Percentiles rank a stretch among this genome's conserved stretches.
Evolutionary conservation across 352 stramenopile genomes (phyloP).

Genomic region (Thalassiosira livingstoniorum): DNA sequence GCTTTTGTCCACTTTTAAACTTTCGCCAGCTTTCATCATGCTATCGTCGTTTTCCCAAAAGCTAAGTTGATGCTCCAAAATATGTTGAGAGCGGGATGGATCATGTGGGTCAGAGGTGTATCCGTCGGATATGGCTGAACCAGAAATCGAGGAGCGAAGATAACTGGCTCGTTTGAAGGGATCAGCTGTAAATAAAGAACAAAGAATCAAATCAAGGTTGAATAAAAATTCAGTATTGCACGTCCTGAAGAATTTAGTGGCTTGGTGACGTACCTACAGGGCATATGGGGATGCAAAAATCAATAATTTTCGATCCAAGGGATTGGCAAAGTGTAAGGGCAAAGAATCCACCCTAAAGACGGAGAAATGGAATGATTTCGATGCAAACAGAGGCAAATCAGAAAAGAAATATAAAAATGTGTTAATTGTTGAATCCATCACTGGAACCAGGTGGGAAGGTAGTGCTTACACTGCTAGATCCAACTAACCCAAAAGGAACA

Average conservation of each 20-base stretch:
- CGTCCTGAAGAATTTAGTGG: too few species aligned
- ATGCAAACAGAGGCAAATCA: too few species aligned
- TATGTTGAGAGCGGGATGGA: slow-evolving; percentile 34
- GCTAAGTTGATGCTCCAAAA: slow-evolving; percentile 47
- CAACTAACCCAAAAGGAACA: slow-evolving; percentile 31
- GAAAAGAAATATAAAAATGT: too few species aligned
- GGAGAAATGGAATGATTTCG: too few species aligned
- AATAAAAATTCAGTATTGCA: too few species aligned
- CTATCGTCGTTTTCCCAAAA: slow-evolving; percentile 45
- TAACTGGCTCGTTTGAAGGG: slow-evolving; percentile 49
- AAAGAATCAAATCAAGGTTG: too few species aligned
- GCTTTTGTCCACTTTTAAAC: slow-evolving; percentile 18
- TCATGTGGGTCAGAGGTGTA: slow-evolving; percentile 13
- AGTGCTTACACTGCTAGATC: slow-evolving; percentile 38
- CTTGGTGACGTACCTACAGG: too few species aligned
- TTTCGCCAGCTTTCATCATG: slow-evolving; percentile 43
- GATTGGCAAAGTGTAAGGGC: slow-evolving; percentile 36
- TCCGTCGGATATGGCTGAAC: neutral
- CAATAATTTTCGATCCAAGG: slow-evolving; percentile 19
- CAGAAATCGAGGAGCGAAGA: slow-evolving; percentile 44
- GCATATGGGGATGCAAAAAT: slow-evolving; percentile 59
- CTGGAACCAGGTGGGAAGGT: too few species aligned
- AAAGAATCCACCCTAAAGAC: slow-evolving; percentile 46
- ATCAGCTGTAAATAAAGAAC: too few species aligned
- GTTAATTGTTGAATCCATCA: too few species aligned